These are phyloP conservation scores for Euryodendron excelsum DNA, from an alignment of 148 eudicot genomes.

Conservation along the genomic window DNA sequence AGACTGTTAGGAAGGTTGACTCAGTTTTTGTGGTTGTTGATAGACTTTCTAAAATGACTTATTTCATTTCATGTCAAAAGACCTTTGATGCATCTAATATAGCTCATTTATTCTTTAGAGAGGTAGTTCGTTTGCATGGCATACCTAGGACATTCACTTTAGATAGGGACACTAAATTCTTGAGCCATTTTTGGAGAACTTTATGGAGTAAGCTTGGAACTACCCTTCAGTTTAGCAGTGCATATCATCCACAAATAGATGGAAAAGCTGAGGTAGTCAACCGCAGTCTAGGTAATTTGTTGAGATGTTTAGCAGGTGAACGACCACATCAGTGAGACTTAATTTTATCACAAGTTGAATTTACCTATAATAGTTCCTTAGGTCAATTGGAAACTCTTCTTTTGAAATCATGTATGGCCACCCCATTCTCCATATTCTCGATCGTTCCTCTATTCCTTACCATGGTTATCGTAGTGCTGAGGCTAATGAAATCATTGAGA, in stretches of 20 bases:
- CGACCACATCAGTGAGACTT: background rate
- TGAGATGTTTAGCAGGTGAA: background rate
- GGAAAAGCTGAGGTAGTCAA: background rate
- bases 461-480: too few relatives aligned
- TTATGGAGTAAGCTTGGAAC: background rate
- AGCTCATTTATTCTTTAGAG: background rate
- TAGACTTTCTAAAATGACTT: background rate
- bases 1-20: background rate
- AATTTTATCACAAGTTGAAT: background rate
- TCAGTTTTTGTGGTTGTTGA: background rate
- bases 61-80: background rate
- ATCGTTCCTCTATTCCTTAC: too few relatives aligned
- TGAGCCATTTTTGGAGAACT: background rate
- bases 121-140: background rate
- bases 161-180: background rate
- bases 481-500: too few relatives aligned
- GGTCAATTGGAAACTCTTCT: background rate
- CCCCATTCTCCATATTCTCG: too few relatives aligned
- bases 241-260: background rate
- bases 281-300: background rate
- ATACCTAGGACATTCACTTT: background rate
- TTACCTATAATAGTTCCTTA: background rate
- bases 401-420: background rate
- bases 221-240: background rate
- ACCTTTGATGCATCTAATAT: background rate